phyloP scores from a whole-genome alignment of 768 basidiomycete species.

The Xanthoconium stramineum region DNA sequence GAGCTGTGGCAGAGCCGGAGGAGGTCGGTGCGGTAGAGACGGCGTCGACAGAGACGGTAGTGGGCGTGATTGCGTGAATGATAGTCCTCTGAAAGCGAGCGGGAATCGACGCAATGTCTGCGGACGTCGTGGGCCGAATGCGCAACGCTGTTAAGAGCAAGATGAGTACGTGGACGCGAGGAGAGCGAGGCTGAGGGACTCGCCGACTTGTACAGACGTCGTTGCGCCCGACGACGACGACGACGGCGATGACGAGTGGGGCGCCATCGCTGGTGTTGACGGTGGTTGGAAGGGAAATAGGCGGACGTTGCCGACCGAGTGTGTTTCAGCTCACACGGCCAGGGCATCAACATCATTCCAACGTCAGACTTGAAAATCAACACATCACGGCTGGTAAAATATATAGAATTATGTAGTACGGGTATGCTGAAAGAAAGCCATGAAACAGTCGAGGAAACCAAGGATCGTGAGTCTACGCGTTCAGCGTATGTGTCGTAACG shows the following conservation, averaged over 20 bases:
- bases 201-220: constrained; percentile 93
- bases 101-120: constrained; percentile 85
- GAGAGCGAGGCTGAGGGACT: constrained; percentile 34
- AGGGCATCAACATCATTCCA: constrained; percentile 2
- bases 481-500: constrained; percentile 24
- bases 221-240: constrained; percentile 60
- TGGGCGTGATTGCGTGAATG: constrained; percentile 72
- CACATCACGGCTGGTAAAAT: constrained; percentile 9
- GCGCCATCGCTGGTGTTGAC: constrained; percentile 57
- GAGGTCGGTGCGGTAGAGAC: constrained; percentile 49
- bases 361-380: no score
- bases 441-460: constrained; percentile 20
- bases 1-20: constrained; percentile 48
- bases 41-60: constrained; percentile 81
- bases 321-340: constrained; percentile 26
- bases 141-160: constrained; percentile 63
- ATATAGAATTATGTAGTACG: constrained; percentile 33
- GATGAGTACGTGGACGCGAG: background rate
- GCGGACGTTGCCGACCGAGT: constrained; percentile 28
- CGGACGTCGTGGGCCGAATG: constrained; percentile 82
- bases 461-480: constrained; percentile 31
- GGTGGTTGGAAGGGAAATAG: constrained; percentile 26
- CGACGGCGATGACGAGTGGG: constrained; percentile 62
- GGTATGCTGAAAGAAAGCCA: constrained; percentile 29
- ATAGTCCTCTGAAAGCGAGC: constrained; percentile 91